Base-by-base conservation (phyloP, 345 rosid genomes). In the Syzygium aromaticum region DNA sequence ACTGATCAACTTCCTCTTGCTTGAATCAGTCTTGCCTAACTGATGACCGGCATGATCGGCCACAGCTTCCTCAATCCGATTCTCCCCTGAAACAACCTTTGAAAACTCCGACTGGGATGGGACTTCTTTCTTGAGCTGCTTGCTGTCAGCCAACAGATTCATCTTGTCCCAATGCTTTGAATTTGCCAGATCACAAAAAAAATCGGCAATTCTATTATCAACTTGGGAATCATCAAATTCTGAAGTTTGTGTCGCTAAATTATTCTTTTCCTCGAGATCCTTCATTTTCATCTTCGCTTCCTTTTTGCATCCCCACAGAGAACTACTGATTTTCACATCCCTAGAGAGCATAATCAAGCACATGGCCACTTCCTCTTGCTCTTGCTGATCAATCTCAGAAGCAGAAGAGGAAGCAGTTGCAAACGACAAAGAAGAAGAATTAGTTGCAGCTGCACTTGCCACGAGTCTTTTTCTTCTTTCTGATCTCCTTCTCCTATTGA, bases 321-420 rank as follows among this genome's bases (percentile, higher is more conserved):
- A 86, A 86, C 77, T 89, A 87, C 91, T 61, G 16, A 84, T 54
- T 59, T 88, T 85, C 57, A 87, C 91, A 88, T 92, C 96, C 87
- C 94, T 95, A 8, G 97, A 95, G 73, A 95, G 92, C 95, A 95
- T 87, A 92, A 95, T 94, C 88, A 95, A 88, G 86, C 95, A 92
- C 89, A 92, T 85, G 49, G 96, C 97, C 87, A 90, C 92, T 87
- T 93, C 94, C 87, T 94, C 93, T 89, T 91, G 92, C 87, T 95
- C 96, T 90, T 94, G 95, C 90, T 90, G 92, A 85, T 92, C 94
- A 61, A 78, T 89, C 90, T 90, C 93, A 61, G 95, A 92, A 54
- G 89, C 90, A 40, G 93, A 93, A 23, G 95, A 92, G 19, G 92
- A 89, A 54, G 61, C 90, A 89, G 85, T 78, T 57, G 87, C 88